phyloP scores from a whole-genome alignment of 768 basidiomycete genomes.

The Rhodosporidiobolus odoratus region DNA sequence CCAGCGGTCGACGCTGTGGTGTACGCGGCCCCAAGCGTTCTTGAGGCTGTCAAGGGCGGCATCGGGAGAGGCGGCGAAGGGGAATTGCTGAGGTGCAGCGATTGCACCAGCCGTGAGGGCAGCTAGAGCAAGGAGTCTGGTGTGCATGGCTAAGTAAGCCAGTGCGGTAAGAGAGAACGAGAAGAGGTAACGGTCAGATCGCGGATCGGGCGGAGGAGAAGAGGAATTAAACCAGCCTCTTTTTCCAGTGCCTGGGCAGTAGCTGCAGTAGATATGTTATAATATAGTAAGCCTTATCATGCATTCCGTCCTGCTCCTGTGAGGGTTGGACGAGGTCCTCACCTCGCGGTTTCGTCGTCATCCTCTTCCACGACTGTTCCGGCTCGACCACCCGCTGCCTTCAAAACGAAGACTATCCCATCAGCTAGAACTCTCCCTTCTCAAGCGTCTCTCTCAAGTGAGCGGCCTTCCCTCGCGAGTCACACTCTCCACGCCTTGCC shows the following conservation, averaged over 20 bases:
- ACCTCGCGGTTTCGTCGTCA: neutral
- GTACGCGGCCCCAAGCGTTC: constrained; percentile 7
- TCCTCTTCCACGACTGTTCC: neutral
- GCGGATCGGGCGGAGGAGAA: neutral
- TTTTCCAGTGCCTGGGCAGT: neutral
- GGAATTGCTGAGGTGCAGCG: constrained; percentile 17
- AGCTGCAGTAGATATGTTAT: neutral
- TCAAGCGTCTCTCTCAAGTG: neutral
- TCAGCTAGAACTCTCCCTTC: neutral
- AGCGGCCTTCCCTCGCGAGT: neutral
- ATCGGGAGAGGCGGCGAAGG: neutral
- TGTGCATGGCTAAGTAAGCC: neutral
- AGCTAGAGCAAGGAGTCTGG: neutral
- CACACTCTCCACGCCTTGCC: neutral
- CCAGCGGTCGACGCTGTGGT: constrained; percentile 13
- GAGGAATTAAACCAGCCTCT: neutral
- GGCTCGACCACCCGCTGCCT: neutral
- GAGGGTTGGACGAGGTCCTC: neutral
- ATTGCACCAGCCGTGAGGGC: constrained; percentile 1
- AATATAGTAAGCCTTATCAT: neutral
- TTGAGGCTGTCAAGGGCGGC: neutral
- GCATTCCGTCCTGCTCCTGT: neutral
- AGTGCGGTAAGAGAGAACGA: neutral
- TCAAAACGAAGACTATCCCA: no score
- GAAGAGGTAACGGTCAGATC: neutral